Conservation (phyloP, 768 basidiomycete genomes). For the Gelatoporia subvermispora region DNA sequence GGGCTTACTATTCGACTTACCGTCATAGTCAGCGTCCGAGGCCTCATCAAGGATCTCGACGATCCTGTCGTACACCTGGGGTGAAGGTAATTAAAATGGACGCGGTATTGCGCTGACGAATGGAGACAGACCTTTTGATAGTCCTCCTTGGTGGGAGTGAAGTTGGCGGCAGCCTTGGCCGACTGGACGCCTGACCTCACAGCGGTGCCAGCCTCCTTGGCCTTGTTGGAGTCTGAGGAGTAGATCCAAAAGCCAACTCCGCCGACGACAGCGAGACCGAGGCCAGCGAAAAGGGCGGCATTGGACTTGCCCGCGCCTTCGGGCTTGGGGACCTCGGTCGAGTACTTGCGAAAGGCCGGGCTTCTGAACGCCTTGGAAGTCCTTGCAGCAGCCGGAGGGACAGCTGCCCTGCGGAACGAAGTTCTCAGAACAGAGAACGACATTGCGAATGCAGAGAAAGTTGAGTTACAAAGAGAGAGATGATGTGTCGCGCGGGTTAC, state of each 20-base stretch:
- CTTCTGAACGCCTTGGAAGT: conserved; percentile 26
- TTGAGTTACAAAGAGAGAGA: not conserved
- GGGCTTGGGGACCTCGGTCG: conserved; percentile 44
- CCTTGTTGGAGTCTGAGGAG: conserved; percentile 40
- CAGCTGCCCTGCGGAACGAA: conserved; percentile 42
- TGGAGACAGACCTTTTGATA: conserved; percentile 70
- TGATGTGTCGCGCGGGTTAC: not conserved
- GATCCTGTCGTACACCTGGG: conserved; percentile 85
- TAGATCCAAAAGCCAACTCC: conserved; percentile 63
- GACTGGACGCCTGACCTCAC: conserved; percentile 59
- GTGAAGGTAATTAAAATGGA: not conserved
- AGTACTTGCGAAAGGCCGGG: conserved; percentile 47
- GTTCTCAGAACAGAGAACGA: conserved; percentile 51
- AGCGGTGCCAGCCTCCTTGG: conserved; percentile 47
- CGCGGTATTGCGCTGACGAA: not conserved
- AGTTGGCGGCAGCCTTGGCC: conserved; percentile 60
- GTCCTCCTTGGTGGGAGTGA: conserved; percentile 75
- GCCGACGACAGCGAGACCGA: conserved; percentile 53
- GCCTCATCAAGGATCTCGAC: conserved; percentile 73
- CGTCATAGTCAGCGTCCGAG: conserved; percentile 72
- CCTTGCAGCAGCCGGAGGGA: conserved; percentile 22
- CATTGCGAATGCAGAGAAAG: conserved; percentile 32
- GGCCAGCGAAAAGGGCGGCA: conserved; percentile 51
- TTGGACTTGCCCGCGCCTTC: conserved; percentile 43
- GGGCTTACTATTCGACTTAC: conserved; percentile 36